These are phyloP conservation scores for Amyloporia xantha DNA, from an alignment of 768 basidiomycete genomes.

Conservation along the genomic window DNA sequence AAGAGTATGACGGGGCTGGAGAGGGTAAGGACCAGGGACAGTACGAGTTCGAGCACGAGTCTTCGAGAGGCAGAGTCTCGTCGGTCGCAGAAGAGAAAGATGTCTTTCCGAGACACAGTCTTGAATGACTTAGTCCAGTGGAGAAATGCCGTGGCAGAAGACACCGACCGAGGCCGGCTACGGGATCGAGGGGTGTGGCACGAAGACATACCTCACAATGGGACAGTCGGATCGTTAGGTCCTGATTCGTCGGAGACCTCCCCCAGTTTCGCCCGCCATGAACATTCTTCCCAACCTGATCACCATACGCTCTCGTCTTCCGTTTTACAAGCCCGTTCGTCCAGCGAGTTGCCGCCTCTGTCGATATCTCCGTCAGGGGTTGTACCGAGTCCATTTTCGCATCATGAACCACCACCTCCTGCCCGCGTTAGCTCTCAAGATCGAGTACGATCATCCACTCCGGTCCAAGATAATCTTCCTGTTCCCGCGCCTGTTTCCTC, in stretches of 20 bases:
- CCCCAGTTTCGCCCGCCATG: slow-evolving; percentile 10
- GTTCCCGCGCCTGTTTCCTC: slow-evolving; percentile 12
- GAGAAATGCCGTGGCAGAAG: slow-evolving; percentile 46
- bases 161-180: slow-evolving; percentile 51
- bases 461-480: slow-evolving; percentile 12
- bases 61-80: slow-evolving; percentile 16
- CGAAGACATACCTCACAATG: slow-evolving; percentile 29
- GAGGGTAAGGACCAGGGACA: slow-evolving; percentile 48
- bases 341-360: slow-evolving; percentile 27
- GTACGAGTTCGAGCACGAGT: slow-evolving; percentile 19
- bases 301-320: slow-evolving; percentile 26
- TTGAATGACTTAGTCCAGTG: slow-evolving; percentile 47
- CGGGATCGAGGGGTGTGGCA: slow-evolving; percentile 42
- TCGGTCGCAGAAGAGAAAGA: slow-evolving; percentile 25
- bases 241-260: slow-evolving; percentile 18
- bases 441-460: slow-evolving; percentile 18
- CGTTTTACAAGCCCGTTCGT: slow-evolving; percentile 32
- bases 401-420: slow-evolving; percentile 26
- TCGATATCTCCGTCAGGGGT: neutral
- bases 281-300: slow-evolving; percentile 12
- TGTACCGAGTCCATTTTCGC: neutral
- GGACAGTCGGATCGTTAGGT: slow-evolving; percentile 25
- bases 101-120: slow-evolving; percentile 37
- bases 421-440: slow-evolving; percentile 9
- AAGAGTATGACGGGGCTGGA: slow-evolving; percentile 58